Base-by-base conservation (phyloP, 208 protist species). In the Trypanosoma congolense region DNA sequence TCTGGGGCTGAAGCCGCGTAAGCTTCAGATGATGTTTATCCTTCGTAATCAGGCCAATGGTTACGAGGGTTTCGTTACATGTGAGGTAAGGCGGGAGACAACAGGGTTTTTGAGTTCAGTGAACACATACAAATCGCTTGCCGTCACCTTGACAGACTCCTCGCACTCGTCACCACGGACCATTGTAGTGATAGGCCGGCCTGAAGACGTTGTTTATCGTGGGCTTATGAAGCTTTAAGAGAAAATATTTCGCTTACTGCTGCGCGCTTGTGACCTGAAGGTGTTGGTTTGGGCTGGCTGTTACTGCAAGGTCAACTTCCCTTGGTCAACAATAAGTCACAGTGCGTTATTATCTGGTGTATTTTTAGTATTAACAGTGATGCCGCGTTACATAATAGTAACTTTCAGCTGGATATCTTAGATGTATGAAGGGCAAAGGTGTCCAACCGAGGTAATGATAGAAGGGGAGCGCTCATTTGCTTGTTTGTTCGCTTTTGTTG, bases 1-100 rank as follows among this genome's bases (percentile, higher is more conserved):
- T 10, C 69, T 94, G 1, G 87, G 82, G 2, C 64, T 90, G 22
- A 91, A 90, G 65, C 81, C 70, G 30, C 78, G 81, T 25, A 75
- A 73, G 18, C 60, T 94, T 54, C 87, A 90, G 63, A 94, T 94
- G 87, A 66, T 94, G 42, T 88, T 94, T 69, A 77, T 82, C 1
- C 77, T 94, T 16, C 81, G 87, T 50, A 85, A 85, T 47, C 73
- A 75, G 10, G 51, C 64, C 14, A 85, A 63, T 40, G 73, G 76
- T 30, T 62, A 71, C 31, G 83, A 94, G 56, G 87, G 83, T 3
- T 59, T 94, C 36, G 83, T 94, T 22, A 74, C 81, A 21, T 91
- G 83, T 26, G 87, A 92, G 44, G 83, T 94, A 42, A 73, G 75
- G 5, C 81, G 80, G 29, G 81, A 90, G 55, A 72, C 69, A 42